Percentiles rank a stretch among this genome's conserved stretches.
Conservation (phyloP, 495 filamentous ascomycete species). For the Tuber indicum region DNA sequence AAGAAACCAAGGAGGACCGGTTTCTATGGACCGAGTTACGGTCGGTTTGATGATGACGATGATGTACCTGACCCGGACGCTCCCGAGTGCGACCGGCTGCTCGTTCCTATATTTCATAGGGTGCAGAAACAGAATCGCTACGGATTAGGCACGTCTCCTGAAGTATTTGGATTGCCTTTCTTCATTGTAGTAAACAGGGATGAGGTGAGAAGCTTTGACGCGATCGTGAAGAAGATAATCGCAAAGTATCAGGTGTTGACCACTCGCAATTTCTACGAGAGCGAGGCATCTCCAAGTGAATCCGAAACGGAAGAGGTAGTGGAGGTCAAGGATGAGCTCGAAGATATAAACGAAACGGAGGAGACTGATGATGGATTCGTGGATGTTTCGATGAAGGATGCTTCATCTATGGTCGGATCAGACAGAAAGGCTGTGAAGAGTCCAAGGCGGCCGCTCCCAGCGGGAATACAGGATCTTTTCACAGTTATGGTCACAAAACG, state of each 20-base stretch:
- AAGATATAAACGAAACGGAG: slow-evolving; percentile 54
- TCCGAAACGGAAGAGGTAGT: slow-evolving; percentile 83
- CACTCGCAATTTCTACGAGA: slow-evolving; percentile 55
- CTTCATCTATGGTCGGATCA: slow-evolving; percentile 39
- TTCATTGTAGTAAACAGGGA: slow-evolving; percentile 58
- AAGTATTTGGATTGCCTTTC: slow-evolving; percentile 52
- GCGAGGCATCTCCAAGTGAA: slow-evolving; percentile 71
- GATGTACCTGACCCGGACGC: slow-evolving; percentile 55
- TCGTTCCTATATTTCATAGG: slow-evolving; percentile 70
- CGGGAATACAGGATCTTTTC: slow-evolving; percentile 26
- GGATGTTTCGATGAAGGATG: slow-evolving; percentile 77
- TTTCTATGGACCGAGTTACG: slow-evolving; percentile 34
- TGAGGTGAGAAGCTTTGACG: slow-evolving; percentile 55
- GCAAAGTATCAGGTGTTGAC: slow-evolving; percentile 55
- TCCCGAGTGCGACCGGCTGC: slow-evolving; percentile 60
- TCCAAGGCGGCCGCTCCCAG: slow-evolving; percentile 11
- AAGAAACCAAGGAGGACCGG: slow-evolving; percentile 47
- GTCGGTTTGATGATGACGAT: slow-evolving; percentile 53
- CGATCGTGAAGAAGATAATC: slow-evolving; percentile 59
- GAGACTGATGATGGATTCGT: slow-evolving; percentile 88
- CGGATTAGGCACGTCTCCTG: slow-evolving; percentile 8
- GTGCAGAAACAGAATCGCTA: slow-evolving; percentile 21
- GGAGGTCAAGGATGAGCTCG: slow-evolving; percentile 58
- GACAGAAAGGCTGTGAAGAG: slow-evolving; percentile 24
- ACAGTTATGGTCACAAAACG: slow-evolving; percentile 31